Evolutionary conservation across 768 basidiomycete species (phyloP), one percentile per base, ranked within the genome.

Genomic region (Candolleomyces eurysporus): DNA sequence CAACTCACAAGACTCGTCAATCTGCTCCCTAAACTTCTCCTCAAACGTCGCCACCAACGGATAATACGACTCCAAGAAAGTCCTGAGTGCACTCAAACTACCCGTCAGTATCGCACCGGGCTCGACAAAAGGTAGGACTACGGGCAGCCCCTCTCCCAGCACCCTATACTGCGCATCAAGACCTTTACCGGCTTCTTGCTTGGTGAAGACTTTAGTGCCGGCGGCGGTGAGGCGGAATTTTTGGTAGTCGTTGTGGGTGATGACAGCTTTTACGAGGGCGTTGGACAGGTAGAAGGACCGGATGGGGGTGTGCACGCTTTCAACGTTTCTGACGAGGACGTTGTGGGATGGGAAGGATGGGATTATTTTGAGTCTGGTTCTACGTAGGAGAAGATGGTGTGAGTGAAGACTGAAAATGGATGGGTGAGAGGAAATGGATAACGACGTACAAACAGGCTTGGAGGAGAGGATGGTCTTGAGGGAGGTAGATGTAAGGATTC

Each of bases 191-290:
- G 84, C 85, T 62, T 96, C 96, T 72, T 98, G 96, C 69, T 93
- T 91, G 6, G 87, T 84, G 73, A 98, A 91, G 13, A 94, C 87
- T 73, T 97, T 96, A 45, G 95, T 94, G 19, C 97, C 97, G n/a
- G 92, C 90, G 14, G 91, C 87, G 67, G 95, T 88, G 57, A 99
- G 85, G 1, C 97, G 87, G 59, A 98, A 82, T 30, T 89, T 87
- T 31, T 84, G 83, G 71, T 89, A 96, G 70, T 93, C 88, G 71
- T 98, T 99, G 69, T 88, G 77, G 57, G 79, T 68, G 60, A 98
- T 82, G 62, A 98, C 79, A n/a, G 79, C 74, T 73, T 91, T 93
- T 70, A 96, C 90, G 66, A 91, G 77, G 66, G 88, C 84, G 69
- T 96, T 97, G 59, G 89, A 87, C 61, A 98, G 79, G 79, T 98